These are phyloP conservation scores for Calocybe cyanea DNA, from an alignment of 768 basidiomycete genomes.

Conservation along the genomic window DNA sequence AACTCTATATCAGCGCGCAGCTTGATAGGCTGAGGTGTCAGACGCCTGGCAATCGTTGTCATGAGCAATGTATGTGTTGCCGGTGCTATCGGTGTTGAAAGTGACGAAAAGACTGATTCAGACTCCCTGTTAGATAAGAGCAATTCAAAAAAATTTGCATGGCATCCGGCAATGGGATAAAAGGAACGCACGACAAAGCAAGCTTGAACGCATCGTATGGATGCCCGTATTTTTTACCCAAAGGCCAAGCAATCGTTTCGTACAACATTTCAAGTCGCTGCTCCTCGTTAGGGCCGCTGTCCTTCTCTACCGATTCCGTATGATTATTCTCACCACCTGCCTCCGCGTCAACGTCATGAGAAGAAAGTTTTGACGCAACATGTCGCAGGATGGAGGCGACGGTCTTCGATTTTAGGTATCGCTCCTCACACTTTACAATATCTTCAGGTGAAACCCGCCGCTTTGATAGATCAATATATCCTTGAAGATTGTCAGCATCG, in stretches of 20 bases:
- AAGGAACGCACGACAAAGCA: slow-evolving; percentile 72
- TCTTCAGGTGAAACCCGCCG: slow-evolving; percentile 97
- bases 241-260: slow-evolving; percentile 89
- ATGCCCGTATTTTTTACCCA: slow-evolving; percentile 90
- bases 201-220: slow-evolving; percentile 98
- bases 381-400: slow-evolving; percentile 92
- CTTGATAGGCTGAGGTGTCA: slow-evolving; percentile 98
- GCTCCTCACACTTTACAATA: slow-evolving; percentile 97
- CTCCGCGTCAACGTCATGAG: slow-evolving; percentile 33
- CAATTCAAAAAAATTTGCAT: too few relatives aligned
- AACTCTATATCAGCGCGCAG: slow-evolving; percentile 97
- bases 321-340: slow-evolving; percentile 16
- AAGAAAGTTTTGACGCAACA: slow-evolving; percentile 78
- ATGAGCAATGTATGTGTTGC: slow-evolving; percentile 63
- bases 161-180: not conserved
- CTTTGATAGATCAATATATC: slow-evolving; percentile 99
- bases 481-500: slow-evolving; percentile 34
- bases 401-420: slow-evolving; percentile 96
- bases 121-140: slow-evolving; percentile 27
- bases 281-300: slow-evolving; percentile 61
- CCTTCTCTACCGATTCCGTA: slow-evolving; percentile 28
- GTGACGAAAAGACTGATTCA: slow-evolving; percentile 75
- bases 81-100: slow-evolving; percentile 53
- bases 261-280: slow-evolving; percentile 83
- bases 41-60: slow-evolving; percentile 85